Percentiles rank a stretch among this genome's conserved stretches.
Conservation (phyloP, 2,329 filamentous ascomycete species). For the Chlorencoelia australis region DNA sequence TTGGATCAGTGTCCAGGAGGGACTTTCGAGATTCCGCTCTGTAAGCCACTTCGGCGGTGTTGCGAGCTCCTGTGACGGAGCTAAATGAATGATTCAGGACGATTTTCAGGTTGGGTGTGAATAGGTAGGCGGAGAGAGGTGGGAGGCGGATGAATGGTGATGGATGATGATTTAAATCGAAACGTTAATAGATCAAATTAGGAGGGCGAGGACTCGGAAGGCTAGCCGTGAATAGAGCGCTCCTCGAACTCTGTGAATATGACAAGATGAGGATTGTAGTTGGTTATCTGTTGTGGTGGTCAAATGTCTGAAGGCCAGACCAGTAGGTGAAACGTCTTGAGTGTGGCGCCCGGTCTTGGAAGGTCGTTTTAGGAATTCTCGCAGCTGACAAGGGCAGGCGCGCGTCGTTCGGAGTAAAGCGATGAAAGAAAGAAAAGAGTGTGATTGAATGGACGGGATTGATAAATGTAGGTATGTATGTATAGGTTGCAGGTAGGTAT, state of each 20-base stretch:
- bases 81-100: constrained; percentile 7
- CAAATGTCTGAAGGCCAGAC: not conserved
- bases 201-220: no score
- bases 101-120: no score
- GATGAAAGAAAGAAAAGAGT: not conserved
- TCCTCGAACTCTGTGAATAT: no score
- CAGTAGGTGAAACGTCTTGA: constrained; percentile 6
- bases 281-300: constrained; percentile 1
- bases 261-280: no score
- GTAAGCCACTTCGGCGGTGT: constrained; percentile 36
- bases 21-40: constrained; percentile 37
- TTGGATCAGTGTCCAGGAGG: constrained; percentile 32
- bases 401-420: not conserved
- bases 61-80: constrained; percentile 21
- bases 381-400: not conserved
- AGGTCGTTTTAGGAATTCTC: constrained; percentile 3
- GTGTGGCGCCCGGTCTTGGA: constrained; percentile 5
- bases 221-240: no score
- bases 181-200: no score
- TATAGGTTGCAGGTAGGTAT: no score
- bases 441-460: not conserved
- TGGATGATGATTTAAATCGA: no score
- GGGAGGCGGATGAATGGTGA: no score
- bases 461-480: no score
- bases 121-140: no score